Conservation (phyloP, 495 filamentous ascomycete species). For the Neurospora tetraspora region DNA sequence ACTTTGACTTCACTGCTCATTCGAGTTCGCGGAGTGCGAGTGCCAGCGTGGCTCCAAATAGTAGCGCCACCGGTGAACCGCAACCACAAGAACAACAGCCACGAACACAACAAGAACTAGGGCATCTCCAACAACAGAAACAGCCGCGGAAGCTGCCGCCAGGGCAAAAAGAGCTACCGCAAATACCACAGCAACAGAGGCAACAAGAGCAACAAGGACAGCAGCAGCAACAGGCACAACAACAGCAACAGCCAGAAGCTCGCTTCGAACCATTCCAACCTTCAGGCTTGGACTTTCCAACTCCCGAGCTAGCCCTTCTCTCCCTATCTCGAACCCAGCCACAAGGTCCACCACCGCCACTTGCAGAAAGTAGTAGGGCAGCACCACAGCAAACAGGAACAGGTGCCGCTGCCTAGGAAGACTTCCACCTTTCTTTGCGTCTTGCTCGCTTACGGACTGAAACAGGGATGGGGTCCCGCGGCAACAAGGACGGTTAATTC, state of each 20-base stretch:
- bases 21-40: conserved; percentile 2
- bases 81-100: conserved; percentile 2
- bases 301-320: neutral
- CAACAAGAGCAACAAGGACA: neutral
- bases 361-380: neutral
- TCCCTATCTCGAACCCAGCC: neutral
- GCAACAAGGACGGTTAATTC: neutral
- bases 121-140: neutral
- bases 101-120: neutral
- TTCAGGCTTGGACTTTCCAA: neutral
- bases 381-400: neutral
- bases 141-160: neutral
- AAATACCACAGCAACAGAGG: neutral
- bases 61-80: neutral
- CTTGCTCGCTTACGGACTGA: neutral
- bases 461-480: neutral
- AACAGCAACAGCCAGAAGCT: neutral
- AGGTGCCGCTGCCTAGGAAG: neutral
- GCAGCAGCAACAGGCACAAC: neutral
- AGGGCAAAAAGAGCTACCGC: neutral
- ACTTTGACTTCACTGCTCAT: neutral
- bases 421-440: neutral
- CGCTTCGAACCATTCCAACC: neutral
- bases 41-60: conserved; percentile 7
- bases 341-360: neutral